These are phyloP conservation scores for Phytophthora quininea DNA, from an alignment of 352 stramenopile genomes.

Conservation along the genomic window DNA sequence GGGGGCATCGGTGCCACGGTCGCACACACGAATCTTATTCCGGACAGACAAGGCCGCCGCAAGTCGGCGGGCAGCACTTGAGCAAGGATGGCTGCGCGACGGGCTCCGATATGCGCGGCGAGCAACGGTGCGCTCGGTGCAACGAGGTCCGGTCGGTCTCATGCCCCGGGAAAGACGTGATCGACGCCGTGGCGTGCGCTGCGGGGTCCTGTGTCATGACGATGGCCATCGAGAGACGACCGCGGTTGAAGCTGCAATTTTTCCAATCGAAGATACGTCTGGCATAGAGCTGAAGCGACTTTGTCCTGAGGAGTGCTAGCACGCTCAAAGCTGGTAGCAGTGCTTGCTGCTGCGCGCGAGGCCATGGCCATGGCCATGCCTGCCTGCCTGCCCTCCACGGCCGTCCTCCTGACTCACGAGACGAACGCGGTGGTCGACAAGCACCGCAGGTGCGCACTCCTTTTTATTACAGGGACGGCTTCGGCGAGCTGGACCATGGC, in stretches of 20 bases:
- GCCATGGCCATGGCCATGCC: neutral
- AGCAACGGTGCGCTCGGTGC: neutral
- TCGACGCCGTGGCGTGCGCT: neutral
- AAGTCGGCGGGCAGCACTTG: neutral
- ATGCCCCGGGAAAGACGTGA: neutral
- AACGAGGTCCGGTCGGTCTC: neutral
- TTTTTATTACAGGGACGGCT: neutral
- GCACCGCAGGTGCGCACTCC: neutral
- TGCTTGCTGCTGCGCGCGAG: neutral
- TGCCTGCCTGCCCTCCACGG: neutral
- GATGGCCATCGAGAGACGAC: neutral
- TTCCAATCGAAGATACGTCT: neutral
- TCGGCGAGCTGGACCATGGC: too few species aligned
- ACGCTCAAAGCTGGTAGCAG: too few species aligned
- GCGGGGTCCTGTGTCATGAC: neutral
- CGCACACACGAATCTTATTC: conserved; percentile 3
- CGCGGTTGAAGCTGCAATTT: neutral
- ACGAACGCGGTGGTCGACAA: neutral
- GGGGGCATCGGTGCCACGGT: neutral
- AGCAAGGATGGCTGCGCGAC: neutral
- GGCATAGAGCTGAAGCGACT: neutral
- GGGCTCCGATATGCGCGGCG: neutral
- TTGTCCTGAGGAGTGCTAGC: too few species aligned
- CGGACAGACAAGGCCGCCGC: neutral
- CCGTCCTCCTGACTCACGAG: neutral